Evolutionary conservation across 768 basidiomycete genomes (phyloP).

Genomic region (Lactarius hatsudake): DNA sequence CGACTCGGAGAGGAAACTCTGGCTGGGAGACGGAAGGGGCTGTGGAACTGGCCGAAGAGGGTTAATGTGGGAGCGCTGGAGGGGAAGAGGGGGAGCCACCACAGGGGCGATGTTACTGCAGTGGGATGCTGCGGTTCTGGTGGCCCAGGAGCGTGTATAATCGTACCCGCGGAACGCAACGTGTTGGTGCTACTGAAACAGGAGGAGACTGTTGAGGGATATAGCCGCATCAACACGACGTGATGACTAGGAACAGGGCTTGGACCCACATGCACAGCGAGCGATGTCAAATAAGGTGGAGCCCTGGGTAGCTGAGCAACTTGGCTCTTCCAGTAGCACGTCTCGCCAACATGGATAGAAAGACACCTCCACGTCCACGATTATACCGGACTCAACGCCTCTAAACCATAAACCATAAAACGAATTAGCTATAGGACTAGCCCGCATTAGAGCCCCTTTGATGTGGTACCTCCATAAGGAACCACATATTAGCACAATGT

Average conservation of each 20-base stretch:
- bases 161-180: background rate
- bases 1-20: background rate
- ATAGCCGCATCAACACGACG: slow-evolving; percentile 4
- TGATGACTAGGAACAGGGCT: slow-evolving; percentile 7
- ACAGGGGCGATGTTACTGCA: slow-evolving; percentile 10
- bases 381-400: background rate
- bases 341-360: background rate
- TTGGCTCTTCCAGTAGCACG: background rate
- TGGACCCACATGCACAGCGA: background rate
- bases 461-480: background rate
- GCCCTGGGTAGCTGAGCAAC: background rate
- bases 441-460: slow-evolving; percentile 11
- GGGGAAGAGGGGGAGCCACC: slow-evolving; percentile 4
- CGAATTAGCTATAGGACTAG: slow-evolving; percentile 11
- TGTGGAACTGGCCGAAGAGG: background rate
- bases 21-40: background rate
- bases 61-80: background rate
- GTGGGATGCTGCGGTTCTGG: background rate
- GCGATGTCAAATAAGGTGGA: slow-evolving; percentile 8
- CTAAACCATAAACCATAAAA: slow-evolving; percentile 1
- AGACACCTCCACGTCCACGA: background rate
- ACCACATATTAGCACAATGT: background rate
- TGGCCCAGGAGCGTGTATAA: background rate
- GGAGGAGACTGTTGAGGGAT: slow-evolving; percentile 11
- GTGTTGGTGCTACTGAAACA: slow-evolving; percentile 9